phyloP scores from a whole-genome alignment of 306 rosid genomes.

The Albizia julibrissin region DNA sequence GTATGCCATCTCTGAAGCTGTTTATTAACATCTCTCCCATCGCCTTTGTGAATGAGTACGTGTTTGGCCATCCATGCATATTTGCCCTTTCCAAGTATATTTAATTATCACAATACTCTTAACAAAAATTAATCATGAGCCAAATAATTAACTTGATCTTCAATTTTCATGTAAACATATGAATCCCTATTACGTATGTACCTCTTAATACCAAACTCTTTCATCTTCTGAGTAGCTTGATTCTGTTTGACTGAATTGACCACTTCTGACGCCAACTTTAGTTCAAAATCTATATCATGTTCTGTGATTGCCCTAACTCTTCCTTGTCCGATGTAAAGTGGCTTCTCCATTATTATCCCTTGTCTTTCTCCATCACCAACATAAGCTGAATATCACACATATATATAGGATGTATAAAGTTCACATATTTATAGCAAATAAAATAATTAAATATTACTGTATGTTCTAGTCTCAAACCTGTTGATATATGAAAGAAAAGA shows the following conservation, averaged over 20 bases:
- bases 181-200: not conserved
- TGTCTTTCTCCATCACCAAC: conserved; percentile 49
- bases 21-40: conserved; percentile 40
- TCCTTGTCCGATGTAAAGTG: not conserved
- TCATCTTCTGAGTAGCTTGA: conserved; percentile 50
- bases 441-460: not conserved
- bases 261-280: conserved; percentile 39
- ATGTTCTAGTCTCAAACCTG: conserved; percentile 36
- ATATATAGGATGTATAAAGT: not conserved
- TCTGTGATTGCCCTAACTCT: not conserved
- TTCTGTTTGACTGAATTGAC: conserved; percentile 24
- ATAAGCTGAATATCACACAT: conserved; percentile 35
- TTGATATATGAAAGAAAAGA: conserved; percentile 58
- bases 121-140: not conserved
- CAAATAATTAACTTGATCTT: not conserved
- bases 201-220: conserved; percentile 54
- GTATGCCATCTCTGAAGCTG: conserved; percentile 46
- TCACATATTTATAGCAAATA: not conserved
- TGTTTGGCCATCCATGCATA: conserved; percentile 59
- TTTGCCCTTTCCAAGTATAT: conserved; percentile 36
- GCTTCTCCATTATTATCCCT: conserved; percentile 23
- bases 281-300: conserved; percentile 41
- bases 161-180: not conserved
- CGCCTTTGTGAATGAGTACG: conserved; percentile 50
- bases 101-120: too few relatives aligned